A percentile compares a stretch with the other conserved stretches of the same genome.
phyloP scores from a whole-genome alignment of 805 yeast genomes.

The Gaillardinia entomophila region DNA sequence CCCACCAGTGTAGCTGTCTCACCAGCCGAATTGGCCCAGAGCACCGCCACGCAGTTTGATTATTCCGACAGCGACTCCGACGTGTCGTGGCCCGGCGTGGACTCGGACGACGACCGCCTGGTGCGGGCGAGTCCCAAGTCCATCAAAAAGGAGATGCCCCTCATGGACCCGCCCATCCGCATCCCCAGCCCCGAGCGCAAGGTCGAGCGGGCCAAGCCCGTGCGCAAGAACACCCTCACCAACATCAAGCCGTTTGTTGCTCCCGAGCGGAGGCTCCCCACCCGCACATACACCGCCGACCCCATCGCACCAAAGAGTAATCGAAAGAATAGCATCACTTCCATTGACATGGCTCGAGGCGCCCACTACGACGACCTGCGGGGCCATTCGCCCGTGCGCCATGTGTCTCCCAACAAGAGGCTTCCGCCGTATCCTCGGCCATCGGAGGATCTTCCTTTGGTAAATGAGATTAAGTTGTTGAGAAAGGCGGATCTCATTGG shows the following conservation, averaged over 20 bases:
- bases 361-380: too few relatives aligned
- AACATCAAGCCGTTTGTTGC: constrained; percentile 16
- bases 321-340: too few relatives aligned
- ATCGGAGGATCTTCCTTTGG: background rate
- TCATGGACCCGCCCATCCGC: background rate
- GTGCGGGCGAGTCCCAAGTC: too few relatives aligned
- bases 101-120: too few relatives aligned
- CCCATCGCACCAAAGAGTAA: too few relatives aligned
- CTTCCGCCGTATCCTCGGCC: background rate
- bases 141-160: too few relatives aligned
- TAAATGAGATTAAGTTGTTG: background rate
- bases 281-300: constrained; percentile 1
- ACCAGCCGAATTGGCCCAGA: too few relatives aligned
- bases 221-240: constrained; percentile 15
- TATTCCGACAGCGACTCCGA: background rate
- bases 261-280: constrained; percentile 1
- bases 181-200: background rate
- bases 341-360: too few relatives aligned
- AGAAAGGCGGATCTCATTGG: background rate
- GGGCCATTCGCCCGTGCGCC: too few relatives aligned
- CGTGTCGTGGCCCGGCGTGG: too few relatives aligned
- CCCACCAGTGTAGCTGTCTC: too few relatives aligned
- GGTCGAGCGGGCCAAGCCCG: background rate
- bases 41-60: too few relatives aligned
- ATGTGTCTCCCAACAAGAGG: background rate